Evolutionary conservation across 768 basidiomycete species (phyloP).

Genomic region (Leccinum fibrillosum): DNA sequence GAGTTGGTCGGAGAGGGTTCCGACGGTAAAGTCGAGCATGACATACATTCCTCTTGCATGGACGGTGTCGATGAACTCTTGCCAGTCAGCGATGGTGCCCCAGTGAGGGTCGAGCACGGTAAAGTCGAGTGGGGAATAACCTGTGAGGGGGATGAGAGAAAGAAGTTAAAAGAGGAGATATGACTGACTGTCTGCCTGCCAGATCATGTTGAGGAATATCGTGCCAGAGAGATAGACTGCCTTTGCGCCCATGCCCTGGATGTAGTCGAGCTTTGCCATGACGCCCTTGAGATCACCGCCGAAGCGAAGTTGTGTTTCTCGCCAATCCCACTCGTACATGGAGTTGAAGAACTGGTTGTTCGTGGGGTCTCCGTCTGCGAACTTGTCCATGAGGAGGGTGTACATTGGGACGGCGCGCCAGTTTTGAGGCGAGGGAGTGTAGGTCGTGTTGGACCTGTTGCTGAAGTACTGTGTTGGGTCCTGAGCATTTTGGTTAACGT

Average conservation of each 20-base stretch:
- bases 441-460: slow-evolving; percentile 57
- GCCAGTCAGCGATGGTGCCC: slow-evolving; percentile 84
- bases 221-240: slow-evolving; percentile 92
- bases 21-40: slow-evolving; percentile 92
- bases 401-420: slow-evolving; percentile 84
- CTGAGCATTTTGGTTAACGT: slow-evolving; percentile 69
- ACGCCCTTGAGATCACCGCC: slow-evolving; percentile 89
- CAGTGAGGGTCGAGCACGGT: slow-evolving; percentile 90
- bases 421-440: slow-evolving; percentile 77
- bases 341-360: slow-evolving; percentile 90
- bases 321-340: slow-evolving; percentile 77
- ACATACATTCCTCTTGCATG: slow-evolving; percentile 87
- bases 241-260: slow-evolving; percentile 83
- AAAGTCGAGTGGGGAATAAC: slow-evolving; percentile 93
- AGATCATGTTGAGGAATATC: slow-evolving; percentile 92
- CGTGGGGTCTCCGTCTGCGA: slow-evolving; percentile 86
- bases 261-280: slow-evolving; percentile 73
- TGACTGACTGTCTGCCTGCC: slow-evolving; percentile 89
- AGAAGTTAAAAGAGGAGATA: neutral
- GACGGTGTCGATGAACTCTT: slow-evolving; percentile 65
- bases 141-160: slow-evolving; percentile 25
- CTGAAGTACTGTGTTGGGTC: slow-evolving; percentile 64
- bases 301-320: slow-evolving; percentile 85
- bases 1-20: slow-evolving; percentile 86
- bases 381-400: slow-evolving; percentile 87